phyloP scores from a whole-genome alignment of 2,329 filamentous ascomycete species.

The Penicillium thymicola region DNA sequence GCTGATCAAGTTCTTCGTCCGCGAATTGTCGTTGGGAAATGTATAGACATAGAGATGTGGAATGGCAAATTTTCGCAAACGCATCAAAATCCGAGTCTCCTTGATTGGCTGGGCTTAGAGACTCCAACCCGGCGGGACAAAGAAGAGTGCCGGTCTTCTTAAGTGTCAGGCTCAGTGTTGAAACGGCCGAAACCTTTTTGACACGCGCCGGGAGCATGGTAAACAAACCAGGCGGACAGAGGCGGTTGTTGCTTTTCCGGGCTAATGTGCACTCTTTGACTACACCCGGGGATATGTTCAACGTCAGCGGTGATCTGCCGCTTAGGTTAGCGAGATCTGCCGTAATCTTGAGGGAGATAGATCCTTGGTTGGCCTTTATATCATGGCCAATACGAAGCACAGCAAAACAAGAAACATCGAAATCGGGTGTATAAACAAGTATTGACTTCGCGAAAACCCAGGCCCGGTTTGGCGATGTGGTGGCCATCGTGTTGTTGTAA shows the following conservation, averaged over 20 bases:
- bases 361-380: slow-evolving; percentile 16
- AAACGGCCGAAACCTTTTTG: slow-evolving; percentile 16
- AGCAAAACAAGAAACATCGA: slow-evolving; percentile 12
- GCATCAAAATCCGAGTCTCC: slow-evolving; percentile 10
- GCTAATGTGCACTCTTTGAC: slow-evolving; percentile 13
- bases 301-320: slow-evolving; percentile 14
- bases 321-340: slow-evolving; percentile 18
- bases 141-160: slow-evolving; percentile 12
- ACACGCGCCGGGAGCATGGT: slow-evolving; percentile 11
- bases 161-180: slow-evolving; percentile 17
- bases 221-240: neutral
- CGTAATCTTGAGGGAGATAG: slow-evolving; percentile 16
- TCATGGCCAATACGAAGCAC: slow-evolving; percentile 20
- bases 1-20: slow-evolving; percentile 12
- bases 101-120: slow-evolving; percentile 11
- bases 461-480: slow-evolving; percentile 8
- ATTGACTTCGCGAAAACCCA: slow-evolving; percentile 17
- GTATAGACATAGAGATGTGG: slow-evolving; percentile 17
- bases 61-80: slow-evolving; percentile 20
- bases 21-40: slow-evolving; percentile 18
- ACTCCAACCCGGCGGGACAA: slow-evolving; percentile 13
- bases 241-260: slow-evolving; percentile 5
- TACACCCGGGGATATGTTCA: slow-evolving; percentile 16
- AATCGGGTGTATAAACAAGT: slow-evolving; percentile 13
- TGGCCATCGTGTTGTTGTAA: slow-evolving; percentile 16